Base-by-base conservation (phyloP, 352 stramenopile genomes). In the Phytophthora litchii region DNA sequence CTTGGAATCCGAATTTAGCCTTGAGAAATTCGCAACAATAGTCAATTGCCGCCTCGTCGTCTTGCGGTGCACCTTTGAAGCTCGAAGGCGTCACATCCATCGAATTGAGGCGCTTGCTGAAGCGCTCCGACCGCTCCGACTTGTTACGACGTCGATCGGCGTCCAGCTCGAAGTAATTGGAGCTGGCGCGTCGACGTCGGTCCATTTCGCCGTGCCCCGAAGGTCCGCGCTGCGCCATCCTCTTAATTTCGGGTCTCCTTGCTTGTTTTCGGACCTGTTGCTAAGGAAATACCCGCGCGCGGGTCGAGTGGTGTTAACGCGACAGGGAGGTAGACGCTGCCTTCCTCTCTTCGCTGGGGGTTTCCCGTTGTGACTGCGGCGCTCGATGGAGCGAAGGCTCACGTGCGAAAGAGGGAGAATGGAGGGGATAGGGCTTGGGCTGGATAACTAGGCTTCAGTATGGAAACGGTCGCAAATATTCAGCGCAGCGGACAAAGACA, bases 91-190 rank as follows among this genome's bases (percentile, higher is more conserved):
- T 64, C 61, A 89, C 73, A 21, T 92, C 80, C 51, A 90, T 76
- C 3, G 72, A 76, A 43, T 78, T 78, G 19, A 90, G 68, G 0
- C 80, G 74, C 44, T 57, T 44, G 40, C 76, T 85, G 41, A 91
- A 82, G 45, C 78, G 75, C 62, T 86, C 82, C 8, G 66, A 80
- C 37, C 76, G 80, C 35, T 86, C 79, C 50, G 82, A 91, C 61
- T 84, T 80, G 74, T 86, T 91, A 40, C 83, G 80, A 5, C 81
- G 78, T 4, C 83, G 70, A 35, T 92, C 83, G 5, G 83, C 83
- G 31, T 92, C 81, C 34, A 92, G 64, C 55, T 92, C 83, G 62
- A 92, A 92, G 74, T 92, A 92, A 62, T 92, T 92, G 36, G 83
- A 92, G 69, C 76, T 92, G 36, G 83, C 83, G 53, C 83, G 80